Evolutionary conservation across 768 basidiomycete genomes (phyloP), one percentile per base, ranked within the genome.

Genomic region (Trametes cinnabarina): DNA sequence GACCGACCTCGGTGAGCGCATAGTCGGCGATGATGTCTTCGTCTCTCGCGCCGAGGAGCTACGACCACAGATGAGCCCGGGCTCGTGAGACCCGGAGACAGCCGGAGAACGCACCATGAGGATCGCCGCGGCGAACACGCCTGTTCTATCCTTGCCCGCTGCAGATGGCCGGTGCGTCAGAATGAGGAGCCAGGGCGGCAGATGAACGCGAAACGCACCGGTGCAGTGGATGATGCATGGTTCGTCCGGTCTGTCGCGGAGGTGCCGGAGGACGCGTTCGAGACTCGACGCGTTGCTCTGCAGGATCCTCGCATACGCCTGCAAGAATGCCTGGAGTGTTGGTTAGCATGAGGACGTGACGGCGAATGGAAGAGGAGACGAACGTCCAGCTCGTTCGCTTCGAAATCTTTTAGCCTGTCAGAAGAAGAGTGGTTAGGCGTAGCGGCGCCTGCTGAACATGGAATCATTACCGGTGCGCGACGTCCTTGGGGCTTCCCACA

Each of bases 131-230:
- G 70, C 67, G 54, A 76, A 70, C 11, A 77, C 51, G 4, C 76
- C 77, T 4, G 77, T 77, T 28, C 79, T 63, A 65, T 80, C 77
- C 58, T 79, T 79, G 2, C 79, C 79, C 20, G 70, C 76, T 78
- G 54, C 44, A 54, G 19, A 43, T 15, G 26, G 12, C n/a, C 11
- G 30, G 37, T 39, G 10, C 22, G 40, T 20, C 37, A 34, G 40
- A 57, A 22, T 5, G 47, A 51, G 8, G 15, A 32, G 19, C 25
- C 12, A 30, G 23, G 19, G 20, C 6, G n/a, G 26, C 20, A 23
- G 12, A 5, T 41, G 35, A 10, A 39, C 19, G 26, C n/a, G 22
- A 20, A 22, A 52, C 67, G 51, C 39, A 77, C 78, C 75, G 32
- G 77, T 79, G 64, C 78, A 80, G 59, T 78, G 76, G 15, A 79